These are phyloP conservation scores for Arachnomyces sp. DNA, from an alignment of 2,329 filamentous ascomycete species.

Conservation along the genomic window DNA sequence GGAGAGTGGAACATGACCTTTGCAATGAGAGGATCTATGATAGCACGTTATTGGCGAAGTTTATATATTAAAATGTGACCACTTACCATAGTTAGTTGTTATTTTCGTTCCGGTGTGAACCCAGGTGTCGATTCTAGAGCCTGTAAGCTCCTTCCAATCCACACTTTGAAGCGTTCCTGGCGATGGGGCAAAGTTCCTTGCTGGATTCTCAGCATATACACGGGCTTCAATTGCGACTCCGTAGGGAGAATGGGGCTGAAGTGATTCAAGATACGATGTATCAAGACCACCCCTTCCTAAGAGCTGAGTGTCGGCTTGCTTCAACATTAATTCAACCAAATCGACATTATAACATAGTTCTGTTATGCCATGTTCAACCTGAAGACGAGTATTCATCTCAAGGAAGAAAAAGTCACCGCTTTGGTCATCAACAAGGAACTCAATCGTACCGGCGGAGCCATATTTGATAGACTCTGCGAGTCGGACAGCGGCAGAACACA, in stretches of 20 bases:
- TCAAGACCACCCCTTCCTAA: constrained; percentile 39
- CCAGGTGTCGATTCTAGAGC: constrained; percentile 57
- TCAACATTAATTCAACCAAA: constrained; percentile 49
- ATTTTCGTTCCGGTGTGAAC: constrained; percentile 51
- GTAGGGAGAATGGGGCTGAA: constrained; percentile 38
- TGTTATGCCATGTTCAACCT: constrained; percentile 53
- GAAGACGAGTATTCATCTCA: constrained; percentile 53
- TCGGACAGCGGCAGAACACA: constrained; percentile 62
- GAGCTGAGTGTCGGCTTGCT: constrained; percentile 47
- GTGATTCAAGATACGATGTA: constrained; percentile 30
- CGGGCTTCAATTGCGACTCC: constrained; percentile 48
- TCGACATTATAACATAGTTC: constrained; percentile 50
- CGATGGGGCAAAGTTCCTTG: constrained; percentile 51
- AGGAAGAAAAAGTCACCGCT: constrained; percentile 67
- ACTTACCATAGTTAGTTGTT: constrained; percentile 48
- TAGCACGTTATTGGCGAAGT: background rate
- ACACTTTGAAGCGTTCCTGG: constrained; percentile 54
- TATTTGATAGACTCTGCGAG: constrained; percentile 54
- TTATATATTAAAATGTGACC: constrained; percentile 6
- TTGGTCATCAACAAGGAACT: constrained; percentile 82
- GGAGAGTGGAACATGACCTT: constrained; percentile 51
- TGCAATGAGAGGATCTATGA: constrained; percentile 46
- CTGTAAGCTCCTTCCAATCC: constrained; percentile 43
- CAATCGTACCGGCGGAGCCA: constrained; percentile 80
- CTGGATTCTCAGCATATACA: constrained; percentile 53